Evolutionary conservation across 129 eudicot species (phyloP), one percentile per base, ranked within the genome.

Genomic region (Pseudognaphalium luteoalbum): DNA sequence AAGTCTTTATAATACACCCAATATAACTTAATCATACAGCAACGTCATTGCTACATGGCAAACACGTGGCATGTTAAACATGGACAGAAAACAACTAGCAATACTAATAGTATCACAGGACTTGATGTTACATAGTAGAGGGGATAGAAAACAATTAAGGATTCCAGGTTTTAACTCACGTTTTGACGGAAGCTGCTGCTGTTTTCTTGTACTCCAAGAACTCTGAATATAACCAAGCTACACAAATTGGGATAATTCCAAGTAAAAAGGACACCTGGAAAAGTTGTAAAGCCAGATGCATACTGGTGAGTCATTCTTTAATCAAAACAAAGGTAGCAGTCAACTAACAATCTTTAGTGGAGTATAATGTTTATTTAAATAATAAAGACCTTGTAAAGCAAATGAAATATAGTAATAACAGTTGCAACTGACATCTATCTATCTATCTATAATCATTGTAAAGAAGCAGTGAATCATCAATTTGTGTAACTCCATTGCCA

Each of bases 231-330:
- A 89, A 76, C 98, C 98, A 94, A 39, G 96, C 87, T 52, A 91
- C 86, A 81, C 88, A 54, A 61, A 89, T 71, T 3, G 98, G 98
- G 74, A 94, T 84, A 75, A 91, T 64, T 67, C 98, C 98, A 80
- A 94, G 96, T 87, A 94, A 80, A 84, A 91, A 94, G 12, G 98
- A 88, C 81, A 91, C 97, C 97, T 94, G 90, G 20, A 47, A 47
- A 14, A 47, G 16, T 12, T 47, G 54, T 1, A 11, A 47, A 11
- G 12, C 2, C 17, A 47, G 54, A 47, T 11, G 17, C 28, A 44
- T 44, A 44, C 12, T 39, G 4, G 52, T 44, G 52, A 44, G 16
- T 44, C 52, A 44, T 12, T 44, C 52, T 12, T 44, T 44, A 44
- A 44, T 12, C 17, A 44, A 44, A 44, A 11, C 52, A 44, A 11